Evolutionary conservation across 495 filamentous ascomycete species (phyloP), one percentile per base, ranked within the genome.

Genomic region (Achaetomiella virescens): DNA sequence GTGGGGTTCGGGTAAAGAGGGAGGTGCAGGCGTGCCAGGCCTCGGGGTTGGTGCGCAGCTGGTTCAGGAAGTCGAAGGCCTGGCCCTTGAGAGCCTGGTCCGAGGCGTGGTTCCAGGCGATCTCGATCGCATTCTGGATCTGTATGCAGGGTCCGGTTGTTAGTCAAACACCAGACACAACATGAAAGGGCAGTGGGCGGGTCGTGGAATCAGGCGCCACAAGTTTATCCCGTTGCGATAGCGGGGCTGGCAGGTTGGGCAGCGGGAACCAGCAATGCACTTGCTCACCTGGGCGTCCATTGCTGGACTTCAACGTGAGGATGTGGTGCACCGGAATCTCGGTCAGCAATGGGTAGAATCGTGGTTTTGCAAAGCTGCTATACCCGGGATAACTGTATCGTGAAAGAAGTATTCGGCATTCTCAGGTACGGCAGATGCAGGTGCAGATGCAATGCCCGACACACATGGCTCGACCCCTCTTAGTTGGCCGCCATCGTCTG

Each of bases 61-160:
- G 88, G 70, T 87, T 86, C 36, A 96, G 77, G 70, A 88, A 96
- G 18, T 93, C 85, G 70, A 90, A 89, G 52, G 91, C 91, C 78
- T 96, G 91, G 31, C 73, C 70, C 69, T 91, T 91, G 61, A 95
- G 81, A 57, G 78, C 72, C 64, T 82, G 82, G 73, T 89, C 80
- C 52, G 89, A 82, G 57, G 76, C 69, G 60, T 88, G 85, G 71
- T 92, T 84, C 77, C 80, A 89, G 73, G 87, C 88, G 76, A 96
- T 90, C 69, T 93, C 81, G 75, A 97, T 91, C 70, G 91, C 91
- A 72, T 87, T 90, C 71, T 90, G 86, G 71, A 96, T 84, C 90
- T 96, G 67, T 49, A 54, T n/a, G 21, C 33, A 40, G 29, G 33
- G 27, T n/a, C 36, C 37, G 29, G 15, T 36, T 14, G 49, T 47